These are phyloP conservation scores for Craterostigma plantagineum DNA, from an alignment of 257 asterid species.

Conservation along the genomic window DNA sequence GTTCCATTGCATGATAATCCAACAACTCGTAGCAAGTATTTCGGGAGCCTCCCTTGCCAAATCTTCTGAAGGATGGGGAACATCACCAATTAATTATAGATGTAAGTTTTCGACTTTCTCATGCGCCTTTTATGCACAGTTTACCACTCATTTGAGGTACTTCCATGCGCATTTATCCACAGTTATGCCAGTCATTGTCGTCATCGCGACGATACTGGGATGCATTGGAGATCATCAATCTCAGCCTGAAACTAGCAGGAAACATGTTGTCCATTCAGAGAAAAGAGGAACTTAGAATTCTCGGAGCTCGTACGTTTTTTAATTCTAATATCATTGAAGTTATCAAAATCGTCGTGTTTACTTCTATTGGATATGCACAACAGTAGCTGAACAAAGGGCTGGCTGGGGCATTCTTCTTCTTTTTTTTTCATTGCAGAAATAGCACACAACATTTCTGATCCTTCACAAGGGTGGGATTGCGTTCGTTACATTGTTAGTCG, in stretches of 20 bases:
- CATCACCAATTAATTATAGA: constrained; percentile 50
- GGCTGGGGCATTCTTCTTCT: constrained; percentile 8
- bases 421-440: constrained; percentile 24
- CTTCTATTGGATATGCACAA: constrained; percentile 2
- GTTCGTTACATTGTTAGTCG: constrained; percentile 44
- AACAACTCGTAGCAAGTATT: constrained; percentile 17
- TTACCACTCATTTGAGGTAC: not conserved
- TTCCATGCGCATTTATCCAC: not conserved
- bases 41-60: constrained; percentile 57
- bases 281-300: constrained; percentile 51
- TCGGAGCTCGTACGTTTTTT: constrained; percentile 65
- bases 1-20: constrained; percentile 8
- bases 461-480: constrained; percentile 53
- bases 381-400: not conserved
- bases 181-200: constrained; percentile 65
- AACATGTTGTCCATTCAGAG: constrained; percentile 28
- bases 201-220: constrained; percentile 55
- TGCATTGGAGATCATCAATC: constrained; percentile 54
- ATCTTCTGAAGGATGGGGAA: constrained; percentile 49
- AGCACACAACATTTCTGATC: constrained; percentile 46
- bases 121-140: not conserved
- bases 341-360: constrained; percentile 6
- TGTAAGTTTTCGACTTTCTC: constrained; percentile 20
- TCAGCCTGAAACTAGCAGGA: constrained; percentile 42
- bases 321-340: constrained; percentile 1